These are phyloP conservation scores for Rhododendron ferrugineum DNA, from an alignment of 148 eudicot species.

Conservation along the genomic window DNA sequence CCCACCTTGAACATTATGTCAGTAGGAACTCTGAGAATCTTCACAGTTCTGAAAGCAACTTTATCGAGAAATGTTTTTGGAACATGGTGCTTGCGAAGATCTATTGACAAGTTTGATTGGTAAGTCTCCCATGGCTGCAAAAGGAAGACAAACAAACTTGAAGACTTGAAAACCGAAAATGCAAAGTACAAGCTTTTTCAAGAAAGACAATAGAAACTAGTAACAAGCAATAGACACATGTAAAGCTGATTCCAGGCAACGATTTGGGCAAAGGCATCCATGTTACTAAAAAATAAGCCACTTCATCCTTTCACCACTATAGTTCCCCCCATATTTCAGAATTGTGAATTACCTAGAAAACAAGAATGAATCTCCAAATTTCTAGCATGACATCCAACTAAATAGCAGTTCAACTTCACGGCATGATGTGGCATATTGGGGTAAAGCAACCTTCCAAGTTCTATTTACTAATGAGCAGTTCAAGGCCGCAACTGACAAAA, in stretches of 20 bases:
- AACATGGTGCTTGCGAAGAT: constrained; percentile 67
- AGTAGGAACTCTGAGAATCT: constrained; percentile 69
- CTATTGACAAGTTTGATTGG: constrained; percentile 57
- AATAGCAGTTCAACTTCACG: not conserved
- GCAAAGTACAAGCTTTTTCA: not conserved
- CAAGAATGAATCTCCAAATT: not conserved
- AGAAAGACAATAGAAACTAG: not conserved
- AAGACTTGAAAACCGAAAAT: not conserved
- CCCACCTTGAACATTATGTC: constrained; percentile 67
- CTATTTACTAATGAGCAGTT: too few relatives aligned
- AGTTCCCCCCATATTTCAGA: not conserved
- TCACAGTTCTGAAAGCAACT: constrained; percentile 71
- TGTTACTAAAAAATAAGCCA: not conserved
- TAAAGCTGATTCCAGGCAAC: not conserved
- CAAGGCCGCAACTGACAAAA: not conserved
- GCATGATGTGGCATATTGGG: not conserved
- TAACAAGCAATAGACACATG: not conserved
- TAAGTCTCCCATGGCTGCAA: constrained; percentile 82
- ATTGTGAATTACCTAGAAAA: not conserved
- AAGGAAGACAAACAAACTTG: not conserved
- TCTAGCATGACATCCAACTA: not conserved
- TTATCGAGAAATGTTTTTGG: constrained; percentile 74
- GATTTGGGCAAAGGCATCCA: not conserved
- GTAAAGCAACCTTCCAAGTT: not conserved
- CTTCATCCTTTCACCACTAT: not conserved